Evolutionary conservation across 2,329 filamentous ascomycete species (phyloP), one percentile per base, ranked within the genome.

Genomic region (Phyllosticta capitalensis): DNA sequence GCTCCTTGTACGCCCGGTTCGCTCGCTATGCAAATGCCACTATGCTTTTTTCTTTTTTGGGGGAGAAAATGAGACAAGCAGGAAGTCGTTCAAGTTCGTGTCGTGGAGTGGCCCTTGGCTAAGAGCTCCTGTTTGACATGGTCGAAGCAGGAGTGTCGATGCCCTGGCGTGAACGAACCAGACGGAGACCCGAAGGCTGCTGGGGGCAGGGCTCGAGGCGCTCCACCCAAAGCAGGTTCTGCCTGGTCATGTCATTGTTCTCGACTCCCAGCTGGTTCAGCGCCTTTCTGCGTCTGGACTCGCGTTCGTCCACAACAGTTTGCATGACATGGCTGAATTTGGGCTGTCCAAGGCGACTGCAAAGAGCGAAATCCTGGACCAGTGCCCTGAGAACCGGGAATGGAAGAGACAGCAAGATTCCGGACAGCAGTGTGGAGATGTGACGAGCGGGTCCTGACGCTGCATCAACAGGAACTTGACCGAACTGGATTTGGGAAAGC

Each of bases 351-450:
- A 78, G 65, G 33, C 72, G 72, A 19, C 68, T 71, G 50, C 81
- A 81, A 9, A 85, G 77, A 24, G 77, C 77, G 12, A 76, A 78
- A 55, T 83, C 83, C 65, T 88, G 85, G 33, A 91, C 76, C 1
- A 89, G 72, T 61, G 79, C 78, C 70, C 87, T 85, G 22, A 92
- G 76, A 26, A 86, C 75, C 14, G 80, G 75, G 64, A 88, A 88
- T 0, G 88, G 88, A 5, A 91, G 74, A 49, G 88, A 89, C 56
- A 90, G 74, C 1, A 92, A 75, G 21, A 89, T 75, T 26, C 81
- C 84, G 0, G 88, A 90, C 5, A 91, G 73, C 0, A 80, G 71
- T 0, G 77, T 76, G 22, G 79, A 78, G 28, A 78, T 63, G 55
- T 65, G 65, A 20, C 69, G 72, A 10, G 72, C 66, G 48, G 72